Percentiles rank a stretch among this genome's conserved stretches.
phyloP scores from a whole-genome alignment of 768 basidiomycete genomes.

The Pholiota molesta region DNA sequence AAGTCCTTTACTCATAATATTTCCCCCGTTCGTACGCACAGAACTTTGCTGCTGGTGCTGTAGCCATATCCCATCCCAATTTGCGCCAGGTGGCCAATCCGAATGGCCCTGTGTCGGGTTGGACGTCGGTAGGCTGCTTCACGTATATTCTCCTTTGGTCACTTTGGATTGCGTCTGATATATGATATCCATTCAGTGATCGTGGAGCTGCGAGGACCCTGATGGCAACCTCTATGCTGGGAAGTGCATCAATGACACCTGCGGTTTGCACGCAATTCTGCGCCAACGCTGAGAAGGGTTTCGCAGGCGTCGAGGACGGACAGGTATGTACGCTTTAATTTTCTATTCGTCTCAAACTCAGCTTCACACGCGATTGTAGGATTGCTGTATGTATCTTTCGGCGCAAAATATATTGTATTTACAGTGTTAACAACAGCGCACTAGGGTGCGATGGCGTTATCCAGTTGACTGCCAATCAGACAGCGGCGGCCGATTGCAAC shows the following conservation, averaged over 20 bases:
- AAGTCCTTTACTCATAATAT: too few species aligned
- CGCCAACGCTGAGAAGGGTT: constrained; percentile 9
- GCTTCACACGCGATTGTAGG: not conserved
- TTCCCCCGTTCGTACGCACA: not conserved
- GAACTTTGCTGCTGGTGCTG: not conserved
- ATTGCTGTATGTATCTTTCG: constrained; percentile 11
- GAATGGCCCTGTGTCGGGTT: constrained; percentile 8
- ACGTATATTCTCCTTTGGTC: not conserved
- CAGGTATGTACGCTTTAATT: not conserved
- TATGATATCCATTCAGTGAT: not conserved
- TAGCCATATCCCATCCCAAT: not conserved
- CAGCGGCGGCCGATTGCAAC: constrained; percentile 6
- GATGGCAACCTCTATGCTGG: constrained; percentile 3
- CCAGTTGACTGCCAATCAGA: constrained; percentile 3
- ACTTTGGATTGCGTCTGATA: not conserved
- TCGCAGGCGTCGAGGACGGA: constrained; percentile 15
- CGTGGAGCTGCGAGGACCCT: constrained; percentile 9
- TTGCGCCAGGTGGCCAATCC: not conserved
- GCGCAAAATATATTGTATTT: not conserved
- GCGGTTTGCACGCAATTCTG: constrained; percentile 14
- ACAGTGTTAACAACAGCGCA: not conserved
- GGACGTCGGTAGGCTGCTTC: constrained; percentile 11
- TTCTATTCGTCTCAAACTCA: not conserved
- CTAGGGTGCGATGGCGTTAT: constrained; percentile 17
- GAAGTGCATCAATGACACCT: constrained; percentile 10